Evolutionary conservation across 768 basidiomycete genomes (phyloP).

Genomic region (Amanita rimosa): DNA sequence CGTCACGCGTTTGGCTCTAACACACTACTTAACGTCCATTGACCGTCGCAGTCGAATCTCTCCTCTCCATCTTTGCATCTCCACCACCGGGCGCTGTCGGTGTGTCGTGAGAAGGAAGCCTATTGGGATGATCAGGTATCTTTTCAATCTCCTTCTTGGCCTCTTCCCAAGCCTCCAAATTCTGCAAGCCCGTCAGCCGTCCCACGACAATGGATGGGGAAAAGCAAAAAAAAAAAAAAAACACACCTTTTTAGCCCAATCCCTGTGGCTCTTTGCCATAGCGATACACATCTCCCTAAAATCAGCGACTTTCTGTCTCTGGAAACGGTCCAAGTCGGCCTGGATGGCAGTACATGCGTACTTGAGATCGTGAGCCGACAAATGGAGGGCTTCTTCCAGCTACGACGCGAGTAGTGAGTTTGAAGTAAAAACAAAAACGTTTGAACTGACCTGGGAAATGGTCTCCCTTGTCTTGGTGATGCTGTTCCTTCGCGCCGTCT

Average conservation of each 20-base stretch:
- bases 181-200: constrained; percentile 35
- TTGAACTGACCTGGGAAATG: constrained; percentile 72
- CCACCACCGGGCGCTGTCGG: constrained; percentile 16
- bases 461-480: constrained; percentile 92
- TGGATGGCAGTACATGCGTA: constrained; percentile 96
- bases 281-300: constrained; percentile 86
- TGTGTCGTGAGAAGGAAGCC: constrained; percentile 24
- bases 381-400: constrained; percentile 92
- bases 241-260: constrained; percentile 91
- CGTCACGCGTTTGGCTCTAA: neutral
- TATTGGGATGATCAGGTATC: constrained; percentile 88
- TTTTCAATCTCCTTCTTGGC: constrained; percentile 85
- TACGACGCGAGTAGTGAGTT: constrained; percentile 19
- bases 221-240: neutral
- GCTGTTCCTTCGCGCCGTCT: constrained; percentile 83
- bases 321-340: constrained; percentile 95
- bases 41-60: constrained; percentile 62
- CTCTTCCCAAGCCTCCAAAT: constrained; percentile 95
- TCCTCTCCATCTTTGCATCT: constrained; percentile 19
- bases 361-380: constrained; percentile 88
- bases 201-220: neutral
- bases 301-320: constrained; percentile 97
- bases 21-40: constrained; percentile 37
- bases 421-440: neutral
- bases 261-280: constrained; percentile 83